Conservation (phyloP, 1,139 yeast genomes). For the Pneumocystis canis region DNA sequence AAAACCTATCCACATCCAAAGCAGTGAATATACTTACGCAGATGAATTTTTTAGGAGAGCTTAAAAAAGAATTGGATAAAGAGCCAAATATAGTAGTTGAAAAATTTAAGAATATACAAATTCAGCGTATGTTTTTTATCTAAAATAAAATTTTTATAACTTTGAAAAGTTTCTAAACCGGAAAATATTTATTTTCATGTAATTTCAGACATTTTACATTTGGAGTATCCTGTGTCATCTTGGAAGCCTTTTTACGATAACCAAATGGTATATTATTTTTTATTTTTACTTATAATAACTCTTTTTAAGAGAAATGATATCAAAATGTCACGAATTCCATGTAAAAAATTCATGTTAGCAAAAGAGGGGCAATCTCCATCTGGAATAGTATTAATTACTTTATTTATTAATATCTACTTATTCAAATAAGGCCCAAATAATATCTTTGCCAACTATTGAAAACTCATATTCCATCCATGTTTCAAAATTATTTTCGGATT, state of each 20-base stretch:
- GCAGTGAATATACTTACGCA: conserved; percentile 52
- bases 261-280: not conserved
- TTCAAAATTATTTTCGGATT: conserved; percentile 51
- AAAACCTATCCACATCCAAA: conserved; percentile 47
- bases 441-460: conserved; percentile 74
- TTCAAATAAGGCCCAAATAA: conserved; percentile 36
- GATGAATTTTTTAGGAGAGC: conserved; percentile 42
- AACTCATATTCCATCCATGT: conserved; percentile 58
- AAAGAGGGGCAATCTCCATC: not conserved
- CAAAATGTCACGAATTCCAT: conserved; percentile 9
- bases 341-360: conserved; percentile 33
- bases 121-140: conserved; percentile 20
- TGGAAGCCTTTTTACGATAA: conserved; percentile 34
- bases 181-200: conserved; percentile 56
- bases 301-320: conserved; percentile 3
- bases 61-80: conserved; percentile 38
- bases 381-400: not conserved
- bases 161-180: conserved; percentile 32
- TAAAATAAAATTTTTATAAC: not conserved
- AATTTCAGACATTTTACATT: conserved; percentile 45
- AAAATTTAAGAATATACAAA: conserved; percentile 45
- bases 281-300: not conserved
- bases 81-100: conserved; percentile 33
- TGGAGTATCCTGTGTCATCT: conserved; percentile 42
- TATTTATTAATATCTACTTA: not conserved